Conservation (phyloP, 2,329 filamentous ascomycete species). For the Clonostachys solani region DNA sequence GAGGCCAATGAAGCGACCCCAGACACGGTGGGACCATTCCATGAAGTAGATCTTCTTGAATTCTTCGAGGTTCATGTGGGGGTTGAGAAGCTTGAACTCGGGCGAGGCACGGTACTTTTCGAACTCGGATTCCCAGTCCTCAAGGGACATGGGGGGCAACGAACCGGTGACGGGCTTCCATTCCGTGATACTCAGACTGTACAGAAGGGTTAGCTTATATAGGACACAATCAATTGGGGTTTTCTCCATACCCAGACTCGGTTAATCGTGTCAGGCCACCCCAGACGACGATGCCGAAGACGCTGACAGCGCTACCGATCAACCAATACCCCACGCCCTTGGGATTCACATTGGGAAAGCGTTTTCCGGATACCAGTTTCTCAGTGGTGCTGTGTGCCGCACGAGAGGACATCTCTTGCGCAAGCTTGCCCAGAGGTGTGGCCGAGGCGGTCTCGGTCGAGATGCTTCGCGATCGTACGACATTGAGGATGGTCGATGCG, state of each 20-base stretch:
- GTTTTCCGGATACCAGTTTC: not conserved
- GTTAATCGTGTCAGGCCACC: conserved; percentile 91
- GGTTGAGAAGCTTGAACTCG: conserved; percentile 89
- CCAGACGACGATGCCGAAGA: conserved; percentile 96
- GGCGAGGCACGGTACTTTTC: conserved; percentile 87
- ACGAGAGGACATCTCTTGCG: conserved; percentile 15
- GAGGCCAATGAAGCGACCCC: conserved; percentile 88
- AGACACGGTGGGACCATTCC: conserved; percentile 96
- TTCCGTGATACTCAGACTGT: conserved; percentile 93
- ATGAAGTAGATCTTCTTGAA: conserved; percentile 99
- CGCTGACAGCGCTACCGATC: conserved; percentile 82
- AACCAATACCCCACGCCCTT: conserved; percentile 89
- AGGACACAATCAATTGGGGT: not conserved
- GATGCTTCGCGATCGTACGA: conserved; percentile 31
- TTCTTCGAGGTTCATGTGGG: conserved; percentile 85
- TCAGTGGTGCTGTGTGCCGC: conserved; percentile 18
- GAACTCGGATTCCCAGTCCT: conserved; percentile 91
- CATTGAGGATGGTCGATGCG: conserved; percentile 31
- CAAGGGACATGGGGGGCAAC: conserved; percentile 71
- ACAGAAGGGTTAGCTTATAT: not conserved
- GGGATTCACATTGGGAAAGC: conserved; percentile 59
- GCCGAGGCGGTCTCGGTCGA: conserved; percentile 10
- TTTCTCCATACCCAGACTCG: conserved; percentile 74
- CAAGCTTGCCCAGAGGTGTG: conserved; percentile 17
- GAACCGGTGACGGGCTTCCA: conserved; percentile 96